Base-by-base conservation (phyloP, 139 green algal genomes). In the Volvox africanus region DNA sequence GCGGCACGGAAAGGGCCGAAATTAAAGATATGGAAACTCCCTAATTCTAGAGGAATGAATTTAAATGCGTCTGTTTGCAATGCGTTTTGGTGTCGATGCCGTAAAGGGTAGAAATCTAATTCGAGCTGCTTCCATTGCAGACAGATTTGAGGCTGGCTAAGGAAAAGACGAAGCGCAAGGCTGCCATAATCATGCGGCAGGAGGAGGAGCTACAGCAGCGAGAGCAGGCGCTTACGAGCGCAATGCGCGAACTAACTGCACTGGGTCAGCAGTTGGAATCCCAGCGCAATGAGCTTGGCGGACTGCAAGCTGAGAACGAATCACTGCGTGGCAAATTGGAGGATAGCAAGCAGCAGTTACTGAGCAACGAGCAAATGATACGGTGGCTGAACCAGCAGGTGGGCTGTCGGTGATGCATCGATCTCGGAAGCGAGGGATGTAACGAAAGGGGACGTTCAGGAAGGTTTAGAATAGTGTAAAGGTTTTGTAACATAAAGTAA, bases 281-380 rank as follows among this genome's bases (percentile, higher is more conserved):
- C 61, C 62, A 80, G 78, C 78, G 79, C 30, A 14, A 2, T 14
- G 76, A 93, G 69, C 50, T 93, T 44, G 44, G 50, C 24, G 35
- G 32, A 0, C 33, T 93, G 36, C 62, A 50, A 0, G 88, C 68
- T 17, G 94, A 97, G 80, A 94, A 91, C 20, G 91, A 92, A 11
- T 94, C 96, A 68, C 94, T 98, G 86, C 89, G 90, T 24, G 82
- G 73, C 16, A 98, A 98, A 93, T 91, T 99, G 78, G 95, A 97
- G 81, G 97, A 99, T n/a, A 95, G 93, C 88, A 94, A 95, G 86
- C 50, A 85, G 91, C 95, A 98, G 93, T 93, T 98, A 91, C 88
- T 97, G 88, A 95, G 93, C 92, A 98, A 98, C 87, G 96, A 99
- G 92, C 95, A 99, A 91, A 98, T 99, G 97, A 99, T 99, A 36